Base-by-base conservation (phyloP, 192 early-diverging fungal genomes). In the Linnemannia exigua region DNA sequence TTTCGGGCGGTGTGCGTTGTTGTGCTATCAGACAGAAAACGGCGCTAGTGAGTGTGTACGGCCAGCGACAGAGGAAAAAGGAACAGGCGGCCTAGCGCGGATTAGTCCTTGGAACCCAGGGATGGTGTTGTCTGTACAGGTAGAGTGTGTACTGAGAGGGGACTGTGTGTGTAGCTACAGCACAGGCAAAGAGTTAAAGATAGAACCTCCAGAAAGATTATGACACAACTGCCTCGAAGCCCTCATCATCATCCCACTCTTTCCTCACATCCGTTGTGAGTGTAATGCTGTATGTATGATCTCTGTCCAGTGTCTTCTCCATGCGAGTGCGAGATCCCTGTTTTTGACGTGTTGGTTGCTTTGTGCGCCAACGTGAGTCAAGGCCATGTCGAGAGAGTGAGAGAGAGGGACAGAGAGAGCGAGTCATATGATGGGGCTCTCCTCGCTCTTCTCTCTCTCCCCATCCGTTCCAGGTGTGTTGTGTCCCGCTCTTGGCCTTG, bases 41-140 rank as follows among this genome's bases (percentile, higher is more conserved):
- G 70, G 28, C 38, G 15, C 41, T 28, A 38, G 20, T 71, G 69
- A 38, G 20, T 71, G 69, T 11, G 41, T 7, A 70, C 5, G 36
- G 22, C 9, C 41, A 20, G 12, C 6, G n/a, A 22, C 36, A 41
- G 58, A 68, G 4, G 50, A 38, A 3, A 74, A 19, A 25, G 31
- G 50, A 44, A 67, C 69, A 35, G 20, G 67, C 58, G 68, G 67
- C 48, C n/a, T 70, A 68, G 67, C 76, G 33, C 33, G 74, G 54
- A 66, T 61, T 75, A 63, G 74, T 61, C 25, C 58, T 63, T 25
- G 58, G 28, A 63, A 25, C 58, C 28, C 28, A 63, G 31, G 14
- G 58, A 63, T n/a, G 28, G 28, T 15, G 28, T 12, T 54, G 51
- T 48, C 12, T 48, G 51, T 52, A 20, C 17, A 5, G 16, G 58